Evolutionary conservation across 306 rosid genomes (phyloP).

Genomic region (Cucurbita argyrosperma): DNA sequence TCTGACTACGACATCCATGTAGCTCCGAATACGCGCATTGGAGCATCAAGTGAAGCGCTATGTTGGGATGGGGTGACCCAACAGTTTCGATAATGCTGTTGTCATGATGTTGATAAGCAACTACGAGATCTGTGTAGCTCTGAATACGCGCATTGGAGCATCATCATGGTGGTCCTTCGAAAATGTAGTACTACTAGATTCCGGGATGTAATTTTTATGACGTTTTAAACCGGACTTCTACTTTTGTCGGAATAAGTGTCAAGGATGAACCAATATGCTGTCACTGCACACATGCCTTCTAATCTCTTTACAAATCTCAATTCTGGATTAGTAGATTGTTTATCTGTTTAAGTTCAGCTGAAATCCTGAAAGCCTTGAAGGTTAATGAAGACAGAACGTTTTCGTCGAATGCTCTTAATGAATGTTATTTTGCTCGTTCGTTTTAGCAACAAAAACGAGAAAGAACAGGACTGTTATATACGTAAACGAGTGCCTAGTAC

Average conservation of each 20-base stretch:
- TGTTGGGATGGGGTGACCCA: too few species aligned
- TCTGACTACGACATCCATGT: too few species aligned
- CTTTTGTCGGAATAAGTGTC: neutral
- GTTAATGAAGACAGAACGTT: neutral
- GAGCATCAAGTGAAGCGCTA: too few species aligned
- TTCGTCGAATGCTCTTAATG: neutral
- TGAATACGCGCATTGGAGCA: too few species aligned
- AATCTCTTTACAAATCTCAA: neutral
- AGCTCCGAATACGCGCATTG: too few species aligned
- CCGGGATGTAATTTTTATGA: too few species aligned
- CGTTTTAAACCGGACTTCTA: neutral
- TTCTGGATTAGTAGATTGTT: neutral
- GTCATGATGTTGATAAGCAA: too few species aligned
- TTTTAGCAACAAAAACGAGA: neutral
- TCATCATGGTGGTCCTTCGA: too few species aligned
- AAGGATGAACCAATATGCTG: neutral
- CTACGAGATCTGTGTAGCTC: too few species aligned
- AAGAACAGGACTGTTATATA: neutral
- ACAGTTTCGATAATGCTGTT: too few species aligned
- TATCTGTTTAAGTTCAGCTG: neutral
- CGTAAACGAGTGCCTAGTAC: neutral
- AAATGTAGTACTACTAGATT: too few species aligned
- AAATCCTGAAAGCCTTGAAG: neutral
- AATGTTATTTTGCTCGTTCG: neutral
- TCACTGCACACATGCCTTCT: neutral